phyloP scores from a whole-genome alignment of 164 flowering plant genomes.

The Aristolochia californica region DNA sequence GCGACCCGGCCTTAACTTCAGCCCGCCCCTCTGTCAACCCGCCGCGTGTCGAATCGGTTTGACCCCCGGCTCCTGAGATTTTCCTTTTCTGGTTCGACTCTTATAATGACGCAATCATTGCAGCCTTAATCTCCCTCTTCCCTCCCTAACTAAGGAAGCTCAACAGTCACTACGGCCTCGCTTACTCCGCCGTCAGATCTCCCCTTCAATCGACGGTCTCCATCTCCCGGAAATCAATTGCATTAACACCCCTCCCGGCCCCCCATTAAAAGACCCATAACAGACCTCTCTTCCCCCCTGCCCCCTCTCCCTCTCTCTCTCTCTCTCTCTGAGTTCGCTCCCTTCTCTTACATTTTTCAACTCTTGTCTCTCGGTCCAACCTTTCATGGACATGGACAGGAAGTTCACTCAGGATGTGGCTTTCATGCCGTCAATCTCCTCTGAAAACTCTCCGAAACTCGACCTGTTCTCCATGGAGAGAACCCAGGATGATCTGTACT shows the following conservation, averaged over 20 bases:
- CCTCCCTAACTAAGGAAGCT: conserved; percentile 8
- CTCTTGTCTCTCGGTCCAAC: too few species aligned
- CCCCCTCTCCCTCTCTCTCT: neutral
- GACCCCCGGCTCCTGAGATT: neutral
- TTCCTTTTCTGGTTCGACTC: neutral
- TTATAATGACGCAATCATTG: conserved; percentile 9
- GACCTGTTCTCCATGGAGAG: conserved; percentile 3
- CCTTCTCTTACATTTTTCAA: too few species aligned
- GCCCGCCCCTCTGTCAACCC: neutral
- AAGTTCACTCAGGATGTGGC: too few species aligned
- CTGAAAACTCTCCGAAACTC: too few species aligned
- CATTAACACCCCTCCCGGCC: neutral
- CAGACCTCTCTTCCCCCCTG: neutral
- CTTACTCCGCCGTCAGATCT: conserved; percentile 12
- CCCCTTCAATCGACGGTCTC: conserved; percentile 7
- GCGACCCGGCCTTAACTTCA: neutral
- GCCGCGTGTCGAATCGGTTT: neutral
- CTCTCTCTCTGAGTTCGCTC: neutral
- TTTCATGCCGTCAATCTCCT: too few species aligned
- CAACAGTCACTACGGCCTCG: conserved; percentile 11
- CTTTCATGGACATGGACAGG: conserved; percentile 25
- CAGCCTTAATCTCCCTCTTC: neutral
- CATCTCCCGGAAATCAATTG: neutral
- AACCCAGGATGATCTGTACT: too few species aligned
- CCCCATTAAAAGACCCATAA: neutral